Evolutionary conservation across 2,329 filamentous ascomycete genomes (phyloP).

Genomic region (Hymenoscyphus fraxineus): DNA sequence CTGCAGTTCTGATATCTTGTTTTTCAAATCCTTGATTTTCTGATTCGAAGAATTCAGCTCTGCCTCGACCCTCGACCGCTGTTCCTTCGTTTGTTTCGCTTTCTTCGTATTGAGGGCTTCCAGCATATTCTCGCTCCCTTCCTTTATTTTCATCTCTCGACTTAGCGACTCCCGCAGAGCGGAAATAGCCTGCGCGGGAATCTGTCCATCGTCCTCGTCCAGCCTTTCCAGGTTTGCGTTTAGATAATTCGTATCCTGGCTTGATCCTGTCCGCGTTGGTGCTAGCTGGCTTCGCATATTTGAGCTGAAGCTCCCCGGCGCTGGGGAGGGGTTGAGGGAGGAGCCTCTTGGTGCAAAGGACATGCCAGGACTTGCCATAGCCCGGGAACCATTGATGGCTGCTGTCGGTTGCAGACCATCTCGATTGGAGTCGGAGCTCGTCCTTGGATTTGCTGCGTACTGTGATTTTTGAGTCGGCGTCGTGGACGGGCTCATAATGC

Average conservation of each 20-base stretch:
- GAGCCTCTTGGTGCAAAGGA: conserved; percentile 64
- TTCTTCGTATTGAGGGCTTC: conserved; percentile 94
- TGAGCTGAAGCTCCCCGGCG: conserved; percentile 83
- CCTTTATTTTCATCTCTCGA: conserved; percentile 96
- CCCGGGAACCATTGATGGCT: conserved; percentile 45
- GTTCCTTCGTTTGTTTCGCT: conserved; percentile 89
- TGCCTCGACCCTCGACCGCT: conserved; percentile 73
- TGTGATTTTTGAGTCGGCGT: conserved; percentile 53
- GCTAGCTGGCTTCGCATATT: conserved; percentile 71
- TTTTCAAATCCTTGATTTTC: conserved; percentile 58
- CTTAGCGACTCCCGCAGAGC: conserved; percentile 80
- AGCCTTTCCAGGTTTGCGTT: conserved; percentile 50
- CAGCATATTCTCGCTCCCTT: conserved; percentile 94
- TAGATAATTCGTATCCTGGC: conserved; percentile 52
- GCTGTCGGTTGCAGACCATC: conserved; percentile 50
- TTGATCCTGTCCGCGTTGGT: conserved; percentile 58
- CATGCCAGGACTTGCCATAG: conserved; percentile 50
- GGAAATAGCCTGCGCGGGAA: conserved; percentile 69
- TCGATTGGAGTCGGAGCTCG: conserved; percentile 53
- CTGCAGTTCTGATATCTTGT: conserved; percentile 58
- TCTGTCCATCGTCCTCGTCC: conserved; percentile 59
- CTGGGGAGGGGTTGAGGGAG: conserved; percentile 67
- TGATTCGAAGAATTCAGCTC: conserved; percentile 87
- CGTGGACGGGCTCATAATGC: conserved; percentile 52
- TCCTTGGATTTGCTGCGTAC: conserved; percentile 33